Percentiles rank a stretch among this genome's conserved stretches.
These are phyloP conservation scores for Talaromyces sp. DNA, from an alignment of 2,329 filamentous ascomycete species.

Conservation along the genomic window DNA sequence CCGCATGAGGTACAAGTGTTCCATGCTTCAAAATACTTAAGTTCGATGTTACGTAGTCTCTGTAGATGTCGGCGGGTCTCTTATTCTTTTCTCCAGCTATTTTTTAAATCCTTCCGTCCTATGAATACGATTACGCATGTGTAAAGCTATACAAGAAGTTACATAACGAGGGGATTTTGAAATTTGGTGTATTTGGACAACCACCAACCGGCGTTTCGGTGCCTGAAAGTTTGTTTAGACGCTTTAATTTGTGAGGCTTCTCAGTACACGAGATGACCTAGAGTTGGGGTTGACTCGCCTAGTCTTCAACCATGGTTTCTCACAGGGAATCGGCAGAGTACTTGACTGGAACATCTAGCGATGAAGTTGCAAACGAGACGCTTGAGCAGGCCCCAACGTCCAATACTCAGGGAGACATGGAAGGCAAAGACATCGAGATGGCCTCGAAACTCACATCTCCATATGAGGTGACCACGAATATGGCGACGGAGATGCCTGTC, in stretches of 20 bases:
- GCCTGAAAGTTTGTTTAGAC: background rate
- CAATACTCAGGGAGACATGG: background rate
- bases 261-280: background rate
- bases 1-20: no score
- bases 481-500: background rate
- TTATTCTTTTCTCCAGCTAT: background rate
- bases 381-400: background rate
- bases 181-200: background rate
- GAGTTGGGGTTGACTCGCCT: background rate
- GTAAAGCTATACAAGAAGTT: no score
- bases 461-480: background rate
- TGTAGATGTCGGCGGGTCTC: background rate
- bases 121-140: background rate
- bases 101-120: background rate
- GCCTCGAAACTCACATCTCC: background rate
- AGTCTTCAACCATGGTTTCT: background rate
- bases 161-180: no score
- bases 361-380: background rate
- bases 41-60: background rate
- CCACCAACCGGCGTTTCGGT: background rate
- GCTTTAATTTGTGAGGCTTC: background rate
- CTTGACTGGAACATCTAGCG: background rate
- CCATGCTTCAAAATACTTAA: no score
- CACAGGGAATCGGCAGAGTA: background rate
- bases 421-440: background rate